Conservation (phyloP, 2,329 filamentous ascomycete species). For the Rhynchosporium secalis region DNA sequence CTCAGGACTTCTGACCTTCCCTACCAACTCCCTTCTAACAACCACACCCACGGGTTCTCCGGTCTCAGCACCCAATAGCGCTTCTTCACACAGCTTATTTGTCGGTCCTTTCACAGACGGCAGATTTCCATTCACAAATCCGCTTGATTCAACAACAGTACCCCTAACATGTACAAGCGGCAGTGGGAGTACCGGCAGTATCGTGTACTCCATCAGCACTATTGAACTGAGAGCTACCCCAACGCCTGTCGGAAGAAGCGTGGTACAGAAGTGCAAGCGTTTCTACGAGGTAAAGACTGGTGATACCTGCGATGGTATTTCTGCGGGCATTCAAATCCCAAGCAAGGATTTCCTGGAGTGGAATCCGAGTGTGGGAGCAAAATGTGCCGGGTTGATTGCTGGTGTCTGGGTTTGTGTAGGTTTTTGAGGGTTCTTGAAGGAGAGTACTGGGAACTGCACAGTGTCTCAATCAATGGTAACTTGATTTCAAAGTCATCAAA, state of each 20-base stretch:
- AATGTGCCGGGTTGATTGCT: background rate
- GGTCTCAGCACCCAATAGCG: too few relatives aligned
- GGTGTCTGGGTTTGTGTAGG: constrained; percentile 10
- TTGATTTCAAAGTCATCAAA: too few relatives aligned
- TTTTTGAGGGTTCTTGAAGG: background rate
- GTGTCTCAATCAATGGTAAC: too few relatives aligned
- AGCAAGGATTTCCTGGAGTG: background rate
- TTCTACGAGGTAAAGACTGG: background rate
- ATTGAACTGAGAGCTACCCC: background rate
- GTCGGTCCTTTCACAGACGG: too few relatives aligned
- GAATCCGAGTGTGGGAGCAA: background rate
- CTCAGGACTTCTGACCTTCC: too few relatives aligned
- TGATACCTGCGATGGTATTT: constrained; percentile 1
- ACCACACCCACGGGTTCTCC: too few relatives aligned
- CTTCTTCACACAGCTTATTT: too few relatives aligned
- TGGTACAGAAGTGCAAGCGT: background rate
- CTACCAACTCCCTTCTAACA: too few relatives aligned
- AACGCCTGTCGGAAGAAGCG: background rate
- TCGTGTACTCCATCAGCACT: background rate
- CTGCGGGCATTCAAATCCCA: background rate
- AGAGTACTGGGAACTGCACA: too few relatives aligned
- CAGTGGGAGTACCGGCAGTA: background rate
- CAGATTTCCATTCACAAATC: background rate
- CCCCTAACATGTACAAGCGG: background rate
- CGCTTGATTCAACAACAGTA: too few relatives aligned